Base-by-base conservation (phyloP, 73 alveolate genomes). In the Uronychia binucleata region DNA sequence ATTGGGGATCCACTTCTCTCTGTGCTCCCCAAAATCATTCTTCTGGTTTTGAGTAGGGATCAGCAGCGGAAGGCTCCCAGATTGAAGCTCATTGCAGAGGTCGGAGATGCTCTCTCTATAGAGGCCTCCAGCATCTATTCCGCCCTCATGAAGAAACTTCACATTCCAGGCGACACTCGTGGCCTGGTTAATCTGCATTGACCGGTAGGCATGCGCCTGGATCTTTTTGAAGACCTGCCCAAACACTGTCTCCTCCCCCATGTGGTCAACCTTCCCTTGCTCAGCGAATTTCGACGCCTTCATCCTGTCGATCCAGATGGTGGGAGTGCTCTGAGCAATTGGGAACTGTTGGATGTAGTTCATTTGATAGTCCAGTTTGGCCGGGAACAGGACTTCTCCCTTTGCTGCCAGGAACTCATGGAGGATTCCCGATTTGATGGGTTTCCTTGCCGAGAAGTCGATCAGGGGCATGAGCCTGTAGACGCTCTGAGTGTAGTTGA, bases 71-170 rank as follows among this genome's bases (percentile, higher is more conserved):
- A 97, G 93, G 79, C 90, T 92, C 19, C 88, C 81, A 46, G 97
- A 87, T 79, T 91, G 84, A 30, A 97, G 92, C 81, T 97, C 99
- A 28, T 93, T 97, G 83, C 97, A 92, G 28, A 96, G 76, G 58
- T 94, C 86, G 28, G 98, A 88, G 29, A 97, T 79, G 26, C 94
- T 90, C 83, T 97, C 99, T 88, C 98, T 90, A 79, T 94, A 96
- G 0, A 97, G 98, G 8, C 99, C 99, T 1, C 99, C 99, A 0
- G 98, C 99, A 86, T 97, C 99, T 14, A 94, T 91, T 28, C 97
- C 94, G 81, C 97, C 98, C 74, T 97, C 99, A 14, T 98, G 98
- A 59, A 84, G 83, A 83, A 96, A 94, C 57, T 84, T 95, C 28
- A 95, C 98, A 79, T 80, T 78, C 89, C 91, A 88, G 30, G 88